Evolutionary conservation across 192 early-diverging fungal genomes (phyloP), one percentile per base, ranked within the genome.

Genomic region (Coemansia sp.): DNA sequence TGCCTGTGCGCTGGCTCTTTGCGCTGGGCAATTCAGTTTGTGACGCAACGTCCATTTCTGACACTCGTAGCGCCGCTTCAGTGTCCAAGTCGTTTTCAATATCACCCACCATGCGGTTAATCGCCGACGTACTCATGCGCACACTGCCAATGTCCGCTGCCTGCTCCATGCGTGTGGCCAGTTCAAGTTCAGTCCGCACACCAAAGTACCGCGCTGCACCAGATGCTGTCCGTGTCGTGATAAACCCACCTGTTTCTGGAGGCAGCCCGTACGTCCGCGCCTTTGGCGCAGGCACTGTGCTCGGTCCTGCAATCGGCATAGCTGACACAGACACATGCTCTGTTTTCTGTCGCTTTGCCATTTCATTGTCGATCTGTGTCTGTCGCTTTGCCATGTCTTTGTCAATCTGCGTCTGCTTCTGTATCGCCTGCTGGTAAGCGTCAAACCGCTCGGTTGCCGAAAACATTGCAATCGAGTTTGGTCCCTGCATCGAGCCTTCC

Each of bases 191-290:
- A 1, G 49, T 37, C 2, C 64, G 68, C 19, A 74, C 39, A 3
- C 58, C 56, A 63, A 81, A 81, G 56, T 75, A 81, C 43, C 70
- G 69, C 15, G 58, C 49, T 43, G 27, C 57, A 11, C 73, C 73
- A 0, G 22, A 22, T 1, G 78, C 24, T 15, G 66, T 81, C 22
- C 78, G 60, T 25, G 62, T 53, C 14, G 73, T 59, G 9, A 81
- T 60, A 53, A 75, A 81, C 14, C 75, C 72, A 56, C 78, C 78
- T 0, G 61, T 38, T 38, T 67, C 72, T 21, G 78, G 78, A 10
- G 76, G 76, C 47, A 79, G 56, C 53, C 63, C 43, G 41, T 79
- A 69, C 56, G 45, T 67, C 4, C 57, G 47, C 6, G 38, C 38
- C 8, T 32, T 32, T n/a, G 14, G 12, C 10, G 14, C 41, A 45